Percentiles rank a stretch among this genome's conserved stretches.
phyloP scores from a whole-genome alignment of 441 rosid genomes.

The Erodium chrysanthum region DNA sequence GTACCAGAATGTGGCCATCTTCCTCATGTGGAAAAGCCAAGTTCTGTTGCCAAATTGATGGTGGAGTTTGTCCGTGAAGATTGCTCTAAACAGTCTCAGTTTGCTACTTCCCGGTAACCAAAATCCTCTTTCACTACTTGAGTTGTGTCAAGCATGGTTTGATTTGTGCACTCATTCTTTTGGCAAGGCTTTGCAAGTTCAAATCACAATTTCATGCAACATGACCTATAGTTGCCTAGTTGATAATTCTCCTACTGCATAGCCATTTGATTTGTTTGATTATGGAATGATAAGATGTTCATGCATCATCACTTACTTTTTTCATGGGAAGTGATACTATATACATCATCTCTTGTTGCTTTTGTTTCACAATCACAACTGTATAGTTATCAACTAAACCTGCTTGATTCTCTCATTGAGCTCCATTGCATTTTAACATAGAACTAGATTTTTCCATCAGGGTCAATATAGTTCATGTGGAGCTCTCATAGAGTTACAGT shows the following conservation, averaged over 20 bases:
- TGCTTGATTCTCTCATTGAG: too few species aligned
- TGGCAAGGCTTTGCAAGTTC: background rate
- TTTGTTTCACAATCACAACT: background rate
- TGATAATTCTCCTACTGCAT: background rate
- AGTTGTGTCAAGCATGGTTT: background rate
- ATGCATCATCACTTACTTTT: background rate
- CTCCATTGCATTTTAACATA: too few species aligned
- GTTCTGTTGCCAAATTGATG: slow-evolving; percentile 33
- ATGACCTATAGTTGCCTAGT: background rate
- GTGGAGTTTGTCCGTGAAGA: slow-evolving; percentile 26
- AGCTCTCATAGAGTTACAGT: too few species aligned
- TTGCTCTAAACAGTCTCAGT: background rate
- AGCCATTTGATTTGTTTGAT: background rate
- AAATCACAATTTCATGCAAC: background rate
- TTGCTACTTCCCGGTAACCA: background rate
- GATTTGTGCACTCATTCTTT: background rate
- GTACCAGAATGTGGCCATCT: slow-evolving; percentile 49
- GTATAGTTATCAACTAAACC: too few species aligned
- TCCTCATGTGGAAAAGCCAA: slow-evolving; percentile 54
- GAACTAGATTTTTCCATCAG: too few species aligned
- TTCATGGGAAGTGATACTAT: background rate
- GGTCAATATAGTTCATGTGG: too few species aligned
- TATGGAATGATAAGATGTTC: background rate
- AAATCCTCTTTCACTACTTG: background rate
- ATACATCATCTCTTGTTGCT: background rate